Base-by-base conservation (phyloP, 2,329 filamentous ascomycete species). In the Acarospora socialis region DNA sequence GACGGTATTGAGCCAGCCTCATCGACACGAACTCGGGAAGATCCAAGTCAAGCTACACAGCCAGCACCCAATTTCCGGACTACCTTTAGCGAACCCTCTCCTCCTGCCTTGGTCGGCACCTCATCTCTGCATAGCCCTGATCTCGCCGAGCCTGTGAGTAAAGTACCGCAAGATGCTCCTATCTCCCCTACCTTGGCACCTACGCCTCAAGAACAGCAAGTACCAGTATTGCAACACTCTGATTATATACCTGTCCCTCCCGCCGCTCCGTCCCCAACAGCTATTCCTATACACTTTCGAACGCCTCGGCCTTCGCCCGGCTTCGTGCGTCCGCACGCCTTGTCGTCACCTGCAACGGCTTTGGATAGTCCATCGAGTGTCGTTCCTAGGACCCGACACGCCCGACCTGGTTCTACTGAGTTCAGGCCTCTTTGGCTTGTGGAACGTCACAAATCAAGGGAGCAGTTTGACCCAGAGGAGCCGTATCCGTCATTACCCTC, bases 361-460 rank as follows among this genome's bases (percentile, higher is more conserved):
- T 46, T 54, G 18, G 53, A 53, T n/a, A 51, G 42, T 12, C 64
- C 63, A 5, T 63, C 63, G 16, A 53, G 51, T 5, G 46, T 52
- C 13, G 44, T 50, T 10, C 28, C 46, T 20, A 43, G 49, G n/a
- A 48, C 51, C 8, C 56, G 61, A 19, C 60, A 64, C 38, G 51
- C 53, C 27, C 61, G 66, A 21, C 54, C 60, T 1, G 57, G 54
- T 32, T 70, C 66, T 1, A 56, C 58, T 4, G 65, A 71, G 39
- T 70, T 70, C 47, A 62, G 57, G 43, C 86, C 86, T 0, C 59
- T 94, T 6, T 87, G 81, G 54, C 73, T 93, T 14, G 71, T 92
- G 5, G 81, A 92, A 52, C 73, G 64, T 18, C 70, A 65, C 42
- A 56, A 59, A 13, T 40, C 12, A 64, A 66, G 44, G 47, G 51